A percentile compares a stretch with the other conserved stretches of the same genome.
phyloP scores from a whole-genome alignment of 805 yeast species.

The Hagleromyces aurorensis region DNA sequence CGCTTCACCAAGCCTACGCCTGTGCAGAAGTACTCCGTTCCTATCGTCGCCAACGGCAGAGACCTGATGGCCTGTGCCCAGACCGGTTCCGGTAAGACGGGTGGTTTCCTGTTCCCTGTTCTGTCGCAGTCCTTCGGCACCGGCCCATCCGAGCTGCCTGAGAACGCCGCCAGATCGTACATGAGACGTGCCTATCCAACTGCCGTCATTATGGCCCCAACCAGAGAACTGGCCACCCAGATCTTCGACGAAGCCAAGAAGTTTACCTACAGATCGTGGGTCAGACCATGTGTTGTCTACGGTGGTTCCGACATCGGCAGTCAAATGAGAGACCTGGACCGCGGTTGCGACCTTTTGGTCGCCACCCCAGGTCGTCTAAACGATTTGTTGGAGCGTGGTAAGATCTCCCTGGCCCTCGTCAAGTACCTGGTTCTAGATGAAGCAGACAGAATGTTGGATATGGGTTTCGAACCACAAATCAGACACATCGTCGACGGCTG shows the following conservation, averaged over 20 bases:
- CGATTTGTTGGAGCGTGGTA: conserved; percentile 92
- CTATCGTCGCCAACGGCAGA: conserved; percentile 81
- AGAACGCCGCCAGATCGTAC: conserved; percentile 32
- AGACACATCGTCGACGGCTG: conserved; percentile 96
- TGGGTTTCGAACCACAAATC: conserved; percentile 99
- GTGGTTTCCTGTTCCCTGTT: conserved; percentile 98
- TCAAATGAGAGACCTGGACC: conserved; percentile 81
- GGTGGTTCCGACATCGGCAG: conserved; percentile 95
- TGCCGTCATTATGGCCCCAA: conserved; percentile 93
- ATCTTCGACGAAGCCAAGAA: conserved; percentile 93
- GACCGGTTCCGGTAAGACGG: conserved; percentile 99
- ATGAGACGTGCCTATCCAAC: conserved; percentile 87
- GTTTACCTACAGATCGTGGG: conserved; percentile 97
- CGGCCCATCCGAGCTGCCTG: conserved; percentile 69
- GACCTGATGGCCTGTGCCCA: conserved; percentile 97
- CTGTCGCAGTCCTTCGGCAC: conserved; percentile 79
- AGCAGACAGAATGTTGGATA: conserved; percentile 99
- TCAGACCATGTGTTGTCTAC: conserved; percentile 88
- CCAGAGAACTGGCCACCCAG: conserved; percentile 98
- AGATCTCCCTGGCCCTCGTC: conserved; percentile 80
- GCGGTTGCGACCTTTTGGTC: conserved; percentile 92
- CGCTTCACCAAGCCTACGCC: conserved; percentile 96
- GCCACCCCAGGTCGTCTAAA: conserved; percentile 99
- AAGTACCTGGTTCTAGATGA: conserved; percentile 94
- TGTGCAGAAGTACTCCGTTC: conserved; percentile 88